Evolutionary conservation across 345 rosid genomes (phyloP).

Genomic region (Gynandropsis gynandra): DNA sequence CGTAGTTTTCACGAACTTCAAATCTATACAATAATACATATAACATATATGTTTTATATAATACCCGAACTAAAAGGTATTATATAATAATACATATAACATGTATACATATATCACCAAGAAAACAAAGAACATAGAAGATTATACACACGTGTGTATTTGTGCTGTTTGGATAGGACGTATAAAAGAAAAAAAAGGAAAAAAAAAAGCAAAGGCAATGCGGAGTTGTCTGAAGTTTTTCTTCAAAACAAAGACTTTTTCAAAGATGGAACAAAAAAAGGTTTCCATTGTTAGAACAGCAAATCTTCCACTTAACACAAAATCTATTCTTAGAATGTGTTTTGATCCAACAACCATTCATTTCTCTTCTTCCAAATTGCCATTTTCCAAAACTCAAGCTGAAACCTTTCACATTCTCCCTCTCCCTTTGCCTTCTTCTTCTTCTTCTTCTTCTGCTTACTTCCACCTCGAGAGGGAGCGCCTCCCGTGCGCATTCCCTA

Average conservation of each 20-base stretch:
- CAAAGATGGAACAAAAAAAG: conserved; percentile 14
- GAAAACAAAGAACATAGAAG: no score
- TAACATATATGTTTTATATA: no score
- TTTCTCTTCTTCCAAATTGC: conserved; percentile 5
- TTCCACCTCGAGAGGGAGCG: conserved; percentile 52
- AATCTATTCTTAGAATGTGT: conserved; percentile 18
- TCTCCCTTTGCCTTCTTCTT: not conserved
- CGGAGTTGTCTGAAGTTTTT: conserved; percentile 12
- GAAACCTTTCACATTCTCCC: not conserved
- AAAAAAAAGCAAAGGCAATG: not conserved
- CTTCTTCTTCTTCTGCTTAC: conserved; percentile 25
- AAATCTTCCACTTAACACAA: not conserved
- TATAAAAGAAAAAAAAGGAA: not conserved
- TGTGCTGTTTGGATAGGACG: no score
- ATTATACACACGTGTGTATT: no score
- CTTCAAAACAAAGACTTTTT: conserved; percentile 18
- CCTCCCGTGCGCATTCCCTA: conserved; percentile 41
- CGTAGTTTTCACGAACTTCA: no score
- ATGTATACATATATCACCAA: no score
- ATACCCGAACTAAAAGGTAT: no score
- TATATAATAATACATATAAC: no score
- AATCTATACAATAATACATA: no score
- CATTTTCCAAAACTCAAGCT: not conserved
- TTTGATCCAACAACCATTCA: conserved; percentile 12
- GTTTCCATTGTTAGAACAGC: conserved; percentile 12